Base-by-base conservation (phyloP, 2,329 filamentous ascomycete species). In the Sporothrix variecibatus region DNA sequence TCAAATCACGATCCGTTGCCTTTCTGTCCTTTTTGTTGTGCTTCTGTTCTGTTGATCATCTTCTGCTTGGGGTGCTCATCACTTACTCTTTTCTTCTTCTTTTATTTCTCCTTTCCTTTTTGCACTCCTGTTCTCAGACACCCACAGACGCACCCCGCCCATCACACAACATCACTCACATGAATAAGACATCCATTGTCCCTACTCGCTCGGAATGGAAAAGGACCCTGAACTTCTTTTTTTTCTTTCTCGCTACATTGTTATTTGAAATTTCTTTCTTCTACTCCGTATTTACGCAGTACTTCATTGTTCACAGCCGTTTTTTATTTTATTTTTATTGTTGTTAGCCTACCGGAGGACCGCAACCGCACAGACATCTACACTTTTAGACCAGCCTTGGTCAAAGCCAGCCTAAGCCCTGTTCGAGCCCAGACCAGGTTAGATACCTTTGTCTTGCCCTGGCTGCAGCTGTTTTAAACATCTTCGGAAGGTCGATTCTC, bases 161-260 rank as follows among this genome's bases (percentile, higher is more conserved):
- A 51, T 51, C 64, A 68, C 64, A 68, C 40, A 68, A 46, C n/a
- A 43, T 38, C 38, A 49, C 28, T 51, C 67, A 38, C 67, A 65
- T 8, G 28, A 64, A 53, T 34, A 53, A 53, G 34, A 65, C 58
- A 65, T 65, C 38, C 56, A 34, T 64, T 28, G 31, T 40, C 23
- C 23, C 31, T 70, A 26, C 46, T 40, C n/a, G 49, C 67, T 40
- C 34, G 49, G 67, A 58, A n/a, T n/a, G 49, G 51, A 43, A 43
- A 43, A 46, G 31, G 51, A 71, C 65, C 43, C 43, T 68, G 64
- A 49, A 67, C 7, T 20, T 67, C 40, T 49, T n/a, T 56, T 56
- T 20, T 67, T 23, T 49, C 12, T 56, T 56, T 56, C 31, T 56
- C 38, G 51, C 34, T 49, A 8, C 46, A 11, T 12, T 20, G 12